A percentile compares a stretch with the other conserved stretches of the same genome.
phyloP scores from a whole-genome alignment of 106 monocot species.

The Acanthochlamys bracteata region DNA sequence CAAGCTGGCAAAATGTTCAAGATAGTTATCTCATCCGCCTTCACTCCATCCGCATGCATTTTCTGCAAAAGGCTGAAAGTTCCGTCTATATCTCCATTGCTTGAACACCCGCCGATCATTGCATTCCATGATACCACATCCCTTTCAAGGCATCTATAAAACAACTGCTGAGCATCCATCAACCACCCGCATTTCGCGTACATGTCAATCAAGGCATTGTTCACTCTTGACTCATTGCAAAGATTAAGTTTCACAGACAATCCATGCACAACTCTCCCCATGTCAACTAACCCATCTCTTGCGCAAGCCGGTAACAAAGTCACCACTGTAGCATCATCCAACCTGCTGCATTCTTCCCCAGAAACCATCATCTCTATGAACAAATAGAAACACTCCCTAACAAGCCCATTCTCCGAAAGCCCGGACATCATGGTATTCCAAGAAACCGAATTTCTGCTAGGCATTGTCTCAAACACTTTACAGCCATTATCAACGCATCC shows the following conservation, averaged over 20 bases:
- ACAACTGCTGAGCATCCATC: constrained; percentile 29
- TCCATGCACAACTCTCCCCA: constrained; percentile 44
- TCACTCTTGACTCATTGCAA: constrained; percentile 26
- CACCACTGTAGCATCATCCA: constrained; percentile 47
- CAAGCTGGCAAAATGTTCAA: constrained; percentile 52
- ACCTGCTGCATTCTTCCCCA: constrained; percentile 2
- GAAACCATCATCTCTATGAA: constrained; percentile 23
- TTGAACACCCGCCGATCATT: constrained; percentile 54
- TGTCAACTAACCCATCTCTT: constrained; percentile 32
- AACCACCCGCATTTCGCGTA: constrained; percentile 45
- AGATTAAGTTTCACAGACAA: constrained; percentile 35
- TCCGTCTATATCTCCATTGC: constrained; percentile 31
- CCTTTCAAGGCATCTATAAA: constrained; percentile 8
- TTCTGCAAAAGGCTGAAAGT: constrained; percentile 27
- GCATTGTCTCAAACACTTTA: constrained; percentile 33
- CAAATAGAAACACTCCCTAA: constrained; percentile 23
- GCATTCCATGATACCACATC: constrained; percentile 68
- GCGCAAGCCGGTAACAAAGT: constrained; percentile 48
- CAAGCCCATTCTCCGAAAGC: constrained; percentile 25
- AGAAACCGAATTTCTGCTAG: constrained; percentile 41
- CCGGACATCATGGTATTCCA: constrained; percentile 37
- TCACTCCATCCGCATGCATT: constrained; percentile 25
- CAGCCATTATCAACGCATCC: constrained; percentile 27
- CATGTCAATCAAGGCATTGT: constrained; percentile 55
- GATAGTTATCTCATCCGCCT: constrained; percentile 43